These are phyloP conservation scores for Aspergillus candidus DNA, from an alignment of 2,329 filamentous ascomycete genomes.

Conservation along the genomic window DNA sequence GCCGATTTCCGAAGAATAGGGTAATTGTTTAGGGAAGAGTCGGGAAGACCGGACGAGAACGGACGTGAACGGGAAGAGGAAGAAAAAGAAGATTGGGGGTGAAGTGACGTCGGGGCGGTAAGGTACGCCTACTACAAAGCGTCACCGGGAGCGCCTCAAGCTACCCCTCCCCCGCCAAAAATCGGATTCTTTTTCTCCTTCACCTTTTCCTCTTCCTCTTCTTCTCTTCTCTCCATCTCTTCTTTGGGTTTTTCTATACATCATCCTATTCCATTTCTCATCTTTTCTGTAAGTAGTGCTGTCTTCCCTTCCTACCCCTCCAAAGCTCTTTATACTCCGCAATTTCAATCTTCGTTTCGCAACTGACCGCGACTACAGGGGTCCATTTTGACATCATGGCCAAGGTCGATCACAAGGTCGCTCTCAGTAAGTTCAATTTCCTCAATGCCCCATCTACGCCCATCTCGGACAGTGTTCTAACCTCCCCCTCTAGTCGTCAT, in stretches of 20 bases:
- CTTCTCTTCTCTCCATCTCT: slow-evolving; percentile 5
- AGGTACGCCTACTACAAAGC: slow-evolving; percentile 17
- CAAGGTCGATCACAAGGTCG: slow-evolving; percentile 63
- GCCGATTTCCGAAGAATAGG: slow-evolving; percentile 8
- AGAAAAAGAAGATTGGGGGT: background rate
- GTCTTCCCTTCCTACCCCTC: background rate
- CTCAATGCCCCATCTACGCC: slow-evolving; percentile 16
- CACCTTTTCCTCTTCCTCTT: slow-evolving; percentile 6
- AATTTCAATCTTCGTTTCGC: slow-evolving; percentile 2
- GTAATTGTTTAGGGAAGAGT: slow-evolving; percentile 31
- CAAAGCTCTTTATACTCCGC: slow-evolving; percentile 3
- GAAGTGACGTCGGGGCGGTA: slow-evolving; percentile 27
- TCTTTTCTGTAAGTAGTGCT: slow-evolving; percentile 6
- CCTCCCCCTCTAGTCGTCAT: slow-evolving; percentile 70
- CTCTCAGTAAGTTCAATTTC: slow-evolving; percentile 51
- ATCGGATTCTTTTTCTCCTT: slow-evolving; percentile 3
- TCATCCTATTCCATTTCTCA: background rate
- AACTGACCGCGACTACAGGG: slow-evolving; percentile 17
- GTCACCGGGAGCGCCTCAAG: slow-evolving; percentile 24
- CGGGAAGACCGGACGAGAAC: slow-evolving; percentile 23
- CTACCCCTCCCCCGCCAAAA: slow-evolving; percentile 19
- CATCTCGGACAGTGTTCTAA: slow-evolving; percentile 11
- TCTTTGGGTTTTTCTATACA: background rate
- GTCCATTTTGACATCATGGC: slow-evolving; percentile 45
- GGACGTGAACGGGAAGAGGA: slow-evolving; percentile 3